These are phyloP conservation scores for Cadophora sp. DNA, from an alignment of 2,329 filamentous ascomycete species.

Conservation along the genomic window DNA sequence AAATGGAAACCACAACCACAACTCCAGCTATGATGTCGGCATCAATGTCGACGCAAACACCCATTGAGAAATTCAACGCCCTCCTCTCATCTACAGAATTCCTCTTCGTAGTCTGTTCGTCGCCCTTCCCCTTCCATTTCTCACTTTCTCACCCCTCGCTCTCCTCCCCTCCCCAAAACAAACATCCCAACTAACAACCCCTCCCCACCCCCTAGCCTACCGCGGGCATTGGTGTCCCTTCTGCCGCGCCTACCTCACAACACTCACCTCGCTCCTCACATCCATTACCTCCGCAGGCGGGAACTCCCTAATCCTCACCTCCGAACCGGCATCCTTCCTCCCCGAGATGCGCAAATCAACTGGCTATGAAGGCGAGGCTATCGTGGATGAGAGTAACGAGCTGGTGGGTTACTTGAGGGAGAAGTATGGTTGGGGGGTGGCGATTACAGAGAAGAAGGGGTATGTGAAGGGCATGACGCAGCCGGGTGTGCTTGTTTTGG, in stretches of 20 bases:
- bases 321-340: constrained; percentile 19
- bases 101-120: constrained; percentile 26
- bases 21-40: not conserved
- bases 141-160: not conserved
- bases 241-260: constrained; percentile 25
- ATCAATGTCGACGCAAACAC: constrained; percentile 42
- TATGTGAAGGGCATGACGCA: constrained; percentile 30
- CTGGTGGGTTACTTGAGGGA: constrained; percentile 17
- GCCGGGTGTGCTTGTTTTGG: constrained; percentile 26
- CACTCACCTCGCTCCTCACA: constrained; percentile 14
- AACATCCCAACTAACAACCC: not conserved
- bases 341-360: constrained; percentile 14
- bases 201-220: constrained; percentile 14
- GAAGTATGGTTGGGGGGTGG: constrained; percentile 16
- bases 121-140: not conserved
- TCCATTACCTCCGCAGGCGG: constrained; percentile 19
- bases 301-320: constrained; percentile 19
- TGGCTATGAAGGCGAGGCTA: constrained; percentile 15
- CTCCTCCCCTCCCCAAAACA: too few relatives aligned
- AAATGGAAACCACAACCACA: not conserved
- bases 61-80: constrained; percentile 75
- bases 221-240: constrained; percentile 31
- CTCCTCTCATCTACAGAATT: constrained; percentile 56
- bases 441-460: constrained; percentile 29
- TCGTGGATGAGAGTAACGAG: constrained; percentile 18